Percentiles rank a stretch among this genome's conserved stretches.
Conservation (phyloP, 495 filamentous ascomycete species). For the Corynascus novoguineensis region DNA sequence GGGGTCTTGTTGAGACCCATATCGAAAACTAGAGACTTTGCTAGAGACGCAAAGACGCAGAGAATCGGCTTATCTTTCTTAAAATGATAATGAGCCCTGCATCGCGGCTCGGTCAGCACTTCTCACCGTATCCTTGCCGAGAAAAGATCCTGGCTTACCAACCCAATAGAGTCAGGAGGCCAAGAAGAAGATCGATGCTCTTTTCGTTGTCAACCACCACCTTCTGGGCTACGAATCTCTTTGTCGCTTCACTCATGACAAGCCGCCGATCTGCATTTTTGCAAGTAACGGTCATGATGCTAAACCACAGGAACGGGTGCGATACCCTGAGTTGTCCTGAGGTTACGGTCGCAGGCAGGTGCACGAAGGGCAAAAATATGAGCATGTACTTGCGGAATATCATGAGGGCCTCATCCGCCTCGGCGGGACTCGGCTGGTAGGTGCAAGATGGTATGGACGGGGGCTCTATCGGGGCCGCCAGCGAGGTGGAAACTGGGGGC, state of each 20-base stretch:
- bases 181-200: conserved; percentile 53
- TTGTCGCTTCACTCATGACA: conserved; percentile 31
- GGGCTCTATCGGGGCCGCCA: neutral
- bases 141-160: conserved; percentile 33
- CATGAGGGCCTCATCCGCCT: conserved; percentile 29
- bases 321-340: conserved; percentile 41
- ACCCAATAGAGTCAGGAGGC: conserved; percentile 42
- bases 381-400: conserved; percentile 33
- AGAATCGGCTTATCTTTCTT: conserved; percentile 34
- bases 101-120: neutral
- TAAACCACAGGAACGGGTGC: conserved; percentile 51
- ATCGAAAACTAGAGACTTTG: conserved; percentile 49
- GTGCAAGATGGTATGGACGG: conserved; percentile 13
- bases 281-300: conserved; percentile 44
- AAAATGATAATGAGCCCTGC: conserved; percentile 16
- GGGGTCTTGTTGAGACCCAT: conserved; percentile 50
- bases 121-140: too few relatives aligned
- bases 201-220: conserved; percentile 46
- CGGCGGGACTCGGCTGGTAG: conserved; percentile 22
- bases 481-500: neutral
- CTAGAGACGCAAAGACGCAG: conserved; percentile 43
- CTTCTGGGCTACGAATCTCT: conserved; percentile 41
- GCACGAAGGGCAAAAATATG: conserved; percentile 30
- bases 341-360: conserved; percentile 41
- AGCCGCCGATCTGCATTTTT: conserved; percentile 16